Evolutionary conservation across 225 moss, liverwort and hornwort species (phyloP).

Genomic region (Climacium dendroides): DNA sequence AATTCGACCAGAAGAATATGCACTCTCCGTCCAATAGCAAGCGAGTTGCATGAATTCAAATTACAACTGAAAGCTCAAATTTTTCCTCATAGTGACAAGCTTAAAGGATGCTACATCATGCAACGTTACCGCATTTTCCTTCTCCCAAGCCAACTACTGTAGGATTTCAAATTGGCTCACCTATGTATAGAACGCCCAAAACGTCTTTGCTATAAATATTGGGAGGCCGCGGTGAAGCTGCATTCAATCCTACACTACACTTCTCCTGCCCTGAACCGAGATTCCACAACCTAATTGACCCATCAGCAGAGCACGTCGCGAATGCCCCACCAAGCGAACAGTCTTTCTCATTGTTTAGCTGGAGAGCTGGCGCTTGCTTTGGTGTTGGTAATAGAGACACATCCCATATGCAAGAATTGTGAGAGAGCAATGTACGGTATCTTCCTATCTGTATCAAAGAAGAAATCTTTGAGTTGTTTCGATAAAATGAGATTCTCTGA

Average conservation of each 20-base stretch:
- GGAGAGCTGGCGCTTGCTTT: conserved; percentile 11
- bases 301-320: conserved; percentile 69
- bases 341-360: conserved; percentile 34
- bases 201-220: conserved; percentile 65
- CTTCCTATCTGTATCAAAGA: conserved; percentile 37
- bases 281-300: conserved; percentile 64
- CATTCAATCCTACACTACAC: background rate
- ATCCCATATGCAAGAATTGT: conserved; percentile 76
- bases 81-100: background rate
- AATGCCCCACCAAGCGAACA: conserved; percentile 27
- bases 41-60: background rate
- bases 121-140: background rate
- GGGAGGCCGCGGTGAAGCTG: conserved; percentile 6
- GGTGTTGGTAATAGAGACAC: conserved; percentile 46
- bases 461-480: background rate
- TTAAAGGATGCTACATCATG: background rate
- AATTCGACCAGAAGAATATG: background rate
- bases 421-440: conserved; percentile 50
- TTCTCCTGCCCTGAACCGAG: conserved; percentile 35
- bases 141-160: background rate
- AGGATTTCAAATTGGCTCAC: background rate
- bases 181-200: conserved; percentile 56
- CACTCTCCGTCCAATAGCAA: background rate
- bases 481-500: background rate
- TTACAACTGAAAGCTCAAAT: background rate